Base-by-base conservation (phyloP, 208 protist genomes). In the Leishmania guyanensis region DNA sequence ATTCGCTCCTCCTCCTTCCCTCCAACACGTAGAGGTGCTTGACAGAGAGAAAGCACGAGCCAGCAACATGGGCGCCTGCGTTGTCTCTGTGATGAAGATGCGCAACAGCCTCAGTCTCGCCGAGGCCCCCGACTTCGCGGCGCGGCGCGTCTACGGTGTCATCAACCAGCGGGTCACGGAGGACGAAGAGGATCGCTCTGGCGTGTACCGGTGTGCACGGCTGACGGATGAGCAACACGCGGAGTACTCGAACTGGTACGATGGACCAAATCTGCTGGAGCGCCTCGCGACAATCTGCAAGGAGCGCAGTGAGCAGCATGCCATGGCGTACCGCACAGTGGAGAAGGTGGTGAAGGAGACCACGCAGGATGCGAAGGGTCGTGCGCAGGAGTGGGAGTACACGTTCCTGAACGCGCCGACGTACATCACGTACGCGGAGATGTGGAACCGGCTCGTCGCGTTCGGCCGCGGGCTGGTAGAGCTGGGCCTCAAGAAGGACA, bases 381-480 rank as follows among this genome's bases (percentile, higher is more conserved):
- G 39, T 39, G 82, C 87, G 81, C 71, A 58, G 65, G 86, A 58
- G 29, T 94, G 84, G 79, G 85, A 91, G 81, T 85, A 88, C 66
- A 89, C 81, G 20, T 85, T 94, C 77, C 75, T 96, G n/a, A 82
- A 84, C 54, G 86, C 87, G 36, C 88, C 89, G 33, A 68, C 75
- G 64, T 92, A 89, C 74, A 89, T 97, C 60, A 87, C 84, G 50
- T 96, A 95, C 83, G 77, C 66, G 0, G 53, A 92, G 22, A 75
- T 95, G 26, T 96, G 91, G 92, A 65, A 88, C 20, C 75, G 78
- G 39, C 76, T 97, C n/a, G 71, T 85, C 14, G 77, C 77, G 68
- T 91, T 97, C 50, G 89, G 90, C 22, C 87, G 86, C 50, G 92
- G 94, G 33, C 77, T 97, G n/a, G 60, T 51, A 16, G 84, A 92